These are phyloP conservation scores for Penicillium waksmanii DNA, from an alignment of 495 filamentous ascomycete genomes.

Conservation along the genomic window DNA sequence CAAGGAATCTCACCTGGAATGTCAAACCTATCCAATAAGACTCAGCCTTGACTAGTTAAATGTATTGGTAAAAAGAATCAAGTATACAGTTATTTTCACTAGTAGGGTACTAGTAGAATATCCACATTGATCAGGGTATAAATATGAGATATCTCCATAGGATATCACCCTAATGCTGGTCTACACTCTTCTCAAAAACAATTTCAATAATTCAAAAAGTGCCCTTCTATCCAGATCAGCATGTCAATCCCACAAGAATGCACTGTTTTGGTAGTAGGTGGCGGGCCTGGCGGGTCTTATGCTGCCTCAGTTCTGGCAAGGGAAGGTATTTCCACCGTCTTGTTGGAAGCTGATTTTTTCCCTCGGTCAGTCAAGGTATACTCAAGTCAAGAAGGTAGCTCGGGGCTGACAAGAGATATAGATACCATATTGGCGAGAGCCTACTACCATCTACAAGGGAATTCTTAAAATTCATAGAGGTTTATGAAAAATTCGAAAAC, in stretches of 20 bases:
- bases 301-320: slow-evolving; percentile 46
- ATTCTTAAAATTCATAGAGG: slow-evolving; percentile 53
- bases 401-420: not conserved
- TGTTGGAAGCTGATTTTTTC: slow-evolving; percentile 51
- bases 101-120: not conserved
- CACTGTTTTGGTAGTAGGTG: slow-evolving; percentile 50
- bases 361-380: slow-evolving; percentile 37
- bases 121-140: not conserved
- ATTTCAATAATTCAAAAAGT: not conserved
- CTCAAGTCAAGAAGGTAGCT: not conserved
- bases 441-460: slow-evolving; percentile 53
- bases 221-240: not conserved
- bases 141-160: not conserved
- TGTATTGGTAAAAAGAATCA: not conserved
- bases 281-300: slow-evolving; percentile 53
- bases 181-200: not conserved
- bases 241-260: slow-evolving; percentile 36
- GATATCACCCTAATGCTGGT: not conserved
- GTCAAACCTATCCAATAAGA: not conserved
- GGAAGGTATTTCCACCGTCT: slow-evolving; percentile 45
- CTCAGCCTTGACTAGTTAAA: not conserved
- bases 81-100: not conserved
- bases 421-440: slow-evolving; percentile 39
- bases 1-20: not conserved
- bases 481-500: slow-evolving; percentile 41